phyloP scores from a whole-genome alignment of 441 rosid species.

The Eruca vesicaria region DNA sequence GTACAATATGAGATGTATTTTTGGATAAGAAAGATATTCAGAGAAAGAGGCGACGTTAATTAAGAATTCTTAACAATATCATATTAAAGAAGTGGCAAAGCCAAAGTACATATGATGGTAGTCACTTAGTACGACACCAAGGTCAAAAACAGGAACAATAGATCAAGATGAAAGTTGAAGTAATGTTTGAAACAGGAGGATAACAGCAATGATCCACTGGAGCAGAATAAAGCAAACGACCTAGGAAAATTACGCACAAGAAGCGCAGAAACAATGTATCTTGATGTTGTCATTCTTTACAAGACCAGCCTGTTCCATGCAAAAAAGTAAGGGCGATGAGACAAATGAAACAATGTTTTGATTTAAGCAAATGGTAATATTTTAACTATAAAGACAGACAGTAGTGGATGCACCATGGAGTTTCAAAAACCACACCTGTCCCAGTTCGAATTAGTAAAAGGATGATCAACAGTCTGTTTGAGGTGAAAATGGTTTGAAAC shows the following conservation, averaged over 20 bases:
- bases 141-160: not conserved
- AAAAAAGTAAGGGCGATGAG: not conserved
- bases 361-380: too few species aligned
- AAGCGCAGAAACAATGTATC: slow-evolving; percentile 81
- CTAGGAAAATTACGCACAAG: not conserved
- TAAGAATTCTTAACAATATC: not conserved
- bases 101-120: not conserved
- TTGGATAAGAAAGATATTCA: not conserved
- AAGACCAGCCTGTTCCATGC: slow-evolving; percentile 62
- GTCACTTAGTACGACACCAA: slow-evolving; percentile 23
- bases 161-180: not conserved
- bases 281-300: slow-evolving; percentile 93
- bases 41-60: not conserved
- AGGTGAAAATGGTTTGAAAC: too few species aligned
- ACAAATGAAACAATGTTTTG: not conserved
- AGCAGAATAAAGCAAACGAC: not conserved
- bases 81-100: not conserved
- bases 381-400: too few species aligned
- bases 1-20: not conserved
- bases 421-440: too few species aligned
- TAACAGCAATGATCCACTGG: not conserved
- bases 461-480: too few species aligned
- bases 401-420: too few species aligned
- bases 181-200: not conserved
- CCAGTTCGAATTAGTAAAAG: too few species aligned